Conservation (phyloP, 768 basidiomycete species). For the Tricholoma sp. region DNA sequence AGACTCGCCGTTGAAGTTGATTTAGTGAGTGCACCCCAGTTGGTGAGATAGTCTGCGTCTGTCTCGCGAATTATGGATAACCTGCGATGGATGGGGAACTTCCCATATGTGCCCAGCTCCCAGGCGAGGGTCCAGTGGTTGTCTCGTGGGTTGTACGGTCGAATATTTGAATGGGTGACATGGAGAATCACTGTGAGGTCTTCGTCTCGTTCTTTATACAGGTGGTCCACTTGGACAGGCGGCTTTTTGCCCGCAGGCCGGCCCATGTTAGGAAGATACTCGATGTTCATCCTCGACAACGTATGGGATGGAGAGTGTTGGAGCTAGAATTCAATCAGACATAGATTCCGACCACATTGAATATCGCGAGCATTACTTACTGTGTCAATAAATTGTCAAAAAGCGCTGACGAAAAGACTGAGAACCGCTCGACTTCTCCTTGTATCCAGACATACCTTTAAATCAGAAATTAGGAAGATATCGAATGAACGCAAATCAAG, state of each 20-base stretch:
- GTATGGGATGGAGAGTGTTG: not conserved
- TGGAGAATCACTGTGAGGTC: slow-evolving; percentile 9
- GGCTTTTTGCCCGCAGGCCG: not conserved
- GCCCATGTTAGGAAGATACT: slow-evolving; percentile 3
- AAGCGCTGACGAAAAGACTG: not conserved
- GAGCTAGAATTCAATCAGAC: not conserved
- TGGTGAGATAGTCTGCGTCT: slow-evolving; percentile 18
- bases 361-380: not conserved
- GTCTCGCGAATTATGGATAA: slow-evolving; percentile 16
- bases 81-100: slow-evolving; percentile 13
- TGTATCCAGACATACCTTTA: not conserved
- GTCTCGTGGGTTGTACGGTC: slow-evolving; percentile 4
- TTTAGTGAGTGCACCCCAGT: slow-evolving; percentile 22
- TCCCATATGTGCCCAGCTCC: slow-evolving; percentile 12
- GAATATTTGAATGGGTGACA: slow-evolving; percentile 7
- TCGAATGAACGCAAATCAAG: not conserved
- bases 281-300: not conserved
- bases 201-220: slow-evolving; percentile 12
- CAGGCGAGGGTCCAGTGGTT: slow-evolving; percentile 21
- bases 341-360: not conserved
- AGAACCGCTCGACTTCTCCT: not conserved
- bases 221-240: slow-evolving; percentile 14
- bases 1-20: slow-evolving; percentile 6
- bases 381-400: not conserved
- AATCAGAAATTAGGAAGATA: not conserved